Base-by-base conservation (phyloP, 2,329 filamentous ascomycete species). In the Daldinia sp. region DNA sequence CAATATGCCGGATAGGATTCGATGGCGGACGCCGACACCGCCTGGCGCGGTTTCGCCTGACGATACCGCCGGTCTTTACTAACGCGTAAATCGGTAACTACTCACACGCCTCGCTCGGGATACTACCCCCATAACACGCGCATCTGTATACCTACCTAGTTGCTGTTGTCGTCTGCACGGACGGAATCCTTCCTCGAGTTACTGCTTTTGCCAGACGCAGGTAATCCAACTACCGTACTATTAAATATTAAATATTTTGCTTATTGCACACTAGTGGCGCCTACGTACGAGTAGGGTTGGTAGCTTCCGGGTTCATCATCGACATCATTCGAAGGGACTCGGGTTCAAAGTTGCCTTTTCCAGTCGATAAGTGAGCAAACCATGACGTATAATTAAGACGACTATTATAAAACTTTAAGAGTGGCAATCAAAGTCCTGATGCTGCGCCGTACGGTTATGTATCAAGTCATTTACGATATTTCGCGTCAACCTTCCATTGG, bases 1-100 rank as follows among this genome's bases (percentile, higher is more conserved):
- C 30, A 45, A 32, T 47, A 45, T 43, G 39, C 54, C 54, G 41
- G 45, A 49, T 49, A 59, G 53, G 53, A 61, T 53, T 45, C 51
- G 32, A 54, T 57, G 21, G 29, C 51, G 54, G 58, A 13, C 39
- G 51, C 34, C n/a, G 43, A 54, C 37, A 29, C 58, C 58, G 43
- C 58, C 25, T 30, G 35, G 58, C 21, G 21, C 30, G 19, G 29
- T 51, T 47, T 56, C 58, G 35, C 35, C 37, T 37, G 34, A 32
- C 23, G 41, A 21, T 21, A 51, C 43, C 29, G 43, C 43, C 25
- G 35, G 10, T 23, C 17, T 15, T 25, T 32, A 48, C 39, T 11
- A 45, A 32, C 45, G 27, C 45, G 45, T 30, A 48, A 19, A 30
- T 29, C 45, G 45, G 27, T 5, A 30, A 19, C 15, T 10, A 29